A percentile compares a stretch with the other conserved stretches of the same genome.
These are phyloP conservation scores for Fusarium setosum DNA, from an alignment of 2,329 filamentous ascomycete genomes.

Conservation along the genomic window DNA sequence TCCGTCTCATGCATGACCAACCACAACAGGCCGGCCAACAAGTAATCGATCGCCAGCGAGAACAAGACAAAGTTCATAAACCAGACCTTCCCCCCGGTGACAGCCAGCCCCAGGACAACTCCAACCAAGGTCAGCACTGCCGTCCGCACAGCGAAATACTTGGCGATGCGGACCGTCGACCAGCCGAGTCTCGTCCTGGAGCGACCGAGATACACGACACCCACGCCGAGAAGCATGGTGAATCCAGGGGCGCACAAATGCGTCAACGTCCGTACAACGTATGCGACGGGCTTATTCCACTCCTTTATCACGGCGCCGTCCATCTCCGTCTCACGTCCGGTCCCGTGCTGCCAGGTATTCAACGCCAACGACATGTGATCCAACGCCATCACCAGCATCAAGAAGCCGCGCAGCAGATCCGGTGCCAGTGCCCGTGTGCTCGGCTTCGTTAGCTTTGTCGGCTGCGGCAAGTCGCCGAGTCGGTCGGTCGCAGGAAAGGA, in stretches of 20 bases:
- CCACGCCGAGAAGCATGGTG: slow-evolving; percentile 58
- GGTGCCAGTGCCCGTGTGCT: slow-evolving; percentile 53
- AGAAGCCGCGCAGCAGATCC: slow-evolving; percentile 56
- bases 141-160: slow-evolving; percentile 53
- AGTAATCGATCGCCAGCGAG: slow-evolving; percentile 57
- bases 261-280: slow-evolving; percentile 54
- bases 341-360: slow-evolving; percentile 55
- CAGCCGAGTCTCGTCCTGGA: slow-evolving; percentile 55
- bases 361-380: slow-evolving; percentile 55
- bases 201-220: slow-evolving; percentile 57
- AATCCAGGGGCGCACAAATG: slow-evolving; percentile 60
- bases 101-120: slow-evolving; percentile 45
- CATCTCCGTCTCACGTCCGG: slow-evolving; percentile 48
- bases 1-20: slow-evolving; percentile 51
- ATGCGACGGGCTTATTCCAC: slow-evolving; percentile 54
- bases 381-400: slow-evolving; percentile 59
- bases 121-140: slow-evolving; percentile 50
- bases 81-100: slow-evolving; percentile 51
- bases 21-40: slow-evolving; percentile 57
- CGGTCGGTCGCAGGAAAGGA: slow-evolving; percentile 7
- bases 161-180: slow-evolving; percentile 47
- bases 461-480: slow-evolving; percentile 13
- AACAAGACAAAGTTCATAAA: slow-evolving; percentile 58
- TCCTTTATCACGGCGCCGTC: slow-evolving; percentile 49
- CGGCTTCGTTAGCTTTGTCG: slow-evolving; percentile 31